phyloP scores from a whole-genome alignment of 2,329 filamentous ascomycete genomes.

The Ceratocystiopsis minuta region DNA sequence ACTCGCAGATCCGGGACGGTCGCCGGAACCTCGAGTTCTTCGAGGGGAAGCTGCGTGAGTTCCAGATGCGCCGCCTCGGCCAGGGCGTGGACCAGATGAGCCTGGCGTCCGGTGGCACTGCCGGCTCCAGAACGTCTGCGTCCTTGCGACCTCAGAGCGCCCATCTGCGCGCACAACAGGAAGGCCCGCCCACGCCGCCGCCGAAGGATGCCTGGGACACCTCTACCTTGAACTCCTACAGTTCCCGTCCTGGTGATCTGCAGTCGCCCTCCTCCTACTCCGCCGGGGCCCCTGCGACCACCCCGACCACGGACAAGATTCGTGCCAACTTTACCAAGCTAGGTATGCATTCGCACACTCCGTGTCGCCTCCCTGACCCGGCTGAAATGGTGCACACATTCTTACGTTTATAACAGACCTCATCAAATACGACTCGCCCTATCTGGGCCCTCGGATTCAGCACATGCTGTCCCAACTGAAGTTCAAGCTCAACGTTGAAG shows the following conservation, averaged over 20 bases:
- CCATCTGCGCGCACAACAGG: slow-evolving; percentile 25
- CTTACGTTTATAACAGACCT: slow-evolving; percentile 42
- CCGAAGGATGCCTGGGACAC: slow-evolving; percentile 52
- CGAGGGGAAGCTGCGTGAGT: slow-evolving; percentile 56
- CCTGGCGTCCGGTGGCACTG: slow-evolving; percentile 25
- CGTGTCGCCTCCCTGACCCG: background rate
- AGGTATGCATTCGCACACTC: slow-evolving; percentile 39
- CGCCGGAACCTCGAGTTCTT: slow-evolving; percentile 56
- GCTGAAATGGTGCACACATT: background rate
- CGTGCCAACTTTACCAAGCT: slow-evolving; percentile 91
- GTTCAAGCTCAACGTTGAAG: slow-evolving; percentile 96
- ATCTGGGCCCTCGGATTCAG: slow-evolving; percentile 92
- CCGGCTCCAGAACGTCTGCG: slow-evolving; percentile 3
- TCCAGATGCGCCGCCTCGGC: slow-evolving; percentile 64
- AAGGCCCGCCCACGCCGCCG: slow-evolving; percentile 44
- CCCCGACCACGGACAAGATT: slow-evolving; percentile 41
- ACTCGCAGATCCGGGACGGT: slow-evolving; percentile 85
- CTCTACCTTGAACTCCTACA: slow-evolving; percentile 34
- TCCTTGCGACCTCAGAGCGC: slow-evolving; percentile 26
- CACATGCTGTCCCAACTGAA: slow-evolving; percentile 97
- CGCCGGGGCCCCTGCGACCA: background rate
- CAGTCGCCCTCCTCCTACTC: slow-evolving; percentile 1
- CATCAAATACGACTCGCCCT: slow-evolving; percentile 94
- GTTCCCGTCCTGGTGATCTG: slow-evolving; percentile 42
- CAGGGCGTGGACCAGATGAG: slow-evolving; percentile 50